phyloP scores from a whole-genome alignment of 1,284 basidiomycete species.

The Ustanciosporium gigantosporum region DNA sequence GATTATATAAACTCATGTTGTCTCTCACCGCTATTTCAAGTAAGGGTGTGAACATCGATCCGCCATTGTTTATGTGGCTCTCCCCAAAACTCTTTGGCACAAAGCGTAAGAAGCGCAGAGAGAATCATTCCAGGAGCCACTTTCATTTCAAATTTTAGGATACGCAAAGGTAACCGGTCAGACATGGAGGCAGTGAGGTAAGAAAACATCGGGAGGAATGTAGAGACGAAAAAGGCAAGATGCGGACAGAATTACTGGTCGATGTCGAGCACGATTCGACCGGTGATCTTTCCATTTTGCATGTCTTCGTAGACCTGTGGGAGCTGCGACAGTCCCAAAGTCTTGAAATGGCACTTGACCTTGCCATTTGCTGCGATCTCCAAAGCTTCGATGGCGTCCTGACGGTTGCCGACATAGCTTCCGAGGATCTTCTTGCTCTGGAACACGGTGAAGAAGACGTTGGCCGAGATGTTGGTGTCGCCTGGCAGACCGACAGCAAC shows the following conservation, averaged over 20 bases:
- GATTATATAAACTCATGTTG: no score
- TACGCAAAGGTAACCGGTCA: no score
- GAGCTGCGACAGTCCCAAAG: conserved; percentile 67
- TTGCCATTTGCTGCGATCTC: conserved; percentile 72
- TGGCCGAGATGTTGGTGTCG: conserved; percentile 68
- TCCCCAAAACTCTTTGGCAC: no score
- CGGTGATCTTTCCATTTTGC: conserved; percentile 67
- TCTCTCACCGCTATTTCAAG: no score
- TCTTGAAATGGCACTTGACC: conserved; percentile 68
- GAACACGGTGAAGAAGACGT: conserved; percentile 70
- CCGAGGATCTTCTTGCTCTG: conserved; percentile 71
- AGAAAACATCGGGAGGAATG: no score
- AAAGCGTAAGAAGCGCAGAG: no score
- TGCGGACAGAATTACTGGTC: conserved; percentile 18
- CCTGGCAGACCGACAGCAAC: conserved; percentile 77
- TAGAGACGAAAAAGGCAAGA: background rate
- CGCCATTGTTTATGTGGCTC: no score
- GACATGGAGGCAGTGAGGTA: no score
- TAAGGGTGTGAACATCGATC: no score
- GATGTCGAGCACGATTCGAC: conserved; percentile 70
- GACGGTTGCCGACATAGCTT: conserved; percentile 71
- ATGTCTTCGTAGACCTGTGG: conserved; percentile 67
- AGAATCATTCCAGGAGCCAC: no score
- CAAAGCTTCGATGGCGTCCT: conserved; percentile 65
- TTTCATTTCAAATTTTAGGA: no score